Evolutionary conservation across 2,329 filamentous ascomycete species (phyloP), one percentile per base, ranked within the genome.

Genomic region (Phaeosphaeria sp.): DNA sequence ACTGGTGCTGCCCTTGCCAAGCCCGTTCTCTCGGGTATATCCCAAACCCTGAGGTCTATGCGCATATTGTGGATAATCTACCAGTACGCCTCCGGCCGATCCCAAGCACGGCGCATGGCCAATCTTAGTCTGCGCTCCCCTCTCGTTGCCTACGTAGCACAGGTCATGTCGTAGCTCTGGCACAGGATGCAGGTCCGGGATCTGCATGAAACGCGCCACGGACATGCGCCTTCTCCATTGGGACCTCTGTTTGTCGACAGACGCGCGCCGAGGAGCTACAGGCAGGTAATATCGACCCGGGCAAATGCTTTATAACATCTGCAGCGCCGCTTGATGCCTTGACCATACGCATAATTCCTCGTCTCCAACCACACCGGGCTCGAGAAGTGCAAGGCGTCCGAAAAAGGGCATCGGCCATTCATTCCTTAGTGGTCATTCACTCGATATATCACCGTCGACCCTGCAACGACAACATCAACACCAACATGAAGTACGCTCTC

Each of bases 401-500:
- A 5, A 18, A 17, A 27, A 17, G 46, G 22, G 10, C 10, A 47
- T 25, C 6, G 22, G 9, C 30, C 46, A 27, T 22, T 23, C 54
- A 50, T 36, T 27, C 36, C 46, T 36, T n/a, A 36, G 10, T 36
- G 22, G n/a, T 42, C 36, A 27, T 20, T 54, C 51, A 25, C 21
- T 46, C 39, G n/a, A 41, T 21, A 15, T 25, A 27, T 15, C 21
- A 25, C 33, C 33, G 18, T 11, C 17, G n/a, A 33, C 27, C 43
- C 47, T 36, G 3, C 43, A 39, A 39, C 36, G 15, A 41, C 53
- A 50, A 58, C n/a, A 27, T n/a, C 41, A 50, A 15, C 42, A 18
- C 27, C 27, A 49, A 46, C 9, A 78, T 78, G 76, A 72, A 65
- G 60, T 69, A 61, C 55, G 64, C 70, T 20, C 47, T 74, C 39